Percentiles rank a stretch among this genome's conserved stretches.
These are phyloP conservation scores for Cercospora sesami DNA, from an alignment of 2,329 filamentous ascomycete genomes.

Conservation along the genomic window DNA sequence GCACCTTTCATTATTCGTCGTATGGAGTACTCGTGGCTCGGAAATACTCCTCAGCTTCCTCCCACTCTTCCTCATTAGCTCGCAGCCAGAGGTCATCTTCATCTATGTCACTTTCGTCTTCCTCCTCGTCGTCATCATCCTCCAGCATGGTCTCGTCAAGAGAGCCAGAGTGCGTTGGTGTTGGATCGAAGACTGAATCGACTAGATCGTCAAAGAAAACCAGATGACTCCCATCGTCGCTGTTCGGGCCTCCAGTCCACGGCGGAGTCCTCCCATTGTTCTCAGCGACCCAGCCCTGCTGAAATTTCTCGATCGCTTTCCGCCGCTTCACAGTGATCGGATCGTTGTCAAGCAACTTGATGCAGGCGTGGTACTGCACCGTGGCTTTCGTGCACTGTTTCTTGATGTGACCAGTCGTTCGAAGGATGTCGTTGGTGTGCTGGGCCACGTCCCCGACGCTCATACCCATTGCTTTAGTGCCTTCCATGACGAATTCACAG, in stretches of 20 bases:
- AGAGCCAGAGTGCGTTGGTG: background rate
- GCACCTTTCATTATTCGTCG: background rate
- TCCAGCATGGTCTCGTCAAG: background rate
- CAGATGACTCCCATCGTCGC: background rate
- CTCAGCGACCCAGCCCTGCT: background rate
- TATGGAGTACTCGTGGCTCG: background rate
- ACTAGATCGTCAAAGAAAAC: background rate
- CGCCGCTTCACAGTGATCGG: background rate
- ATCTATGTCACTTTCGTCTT: background rate
- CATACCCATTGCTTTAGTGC: background rate
- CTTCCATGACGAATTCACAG: background rate
- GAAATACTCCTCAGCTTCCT: background rate
- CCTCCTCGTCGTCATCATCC: background rate
- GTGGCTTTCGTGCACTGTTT: background rate
- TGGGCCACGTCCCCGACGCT: background rate
- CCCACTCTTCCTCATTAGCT: background rate
- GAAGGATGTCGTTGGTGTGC: background rate
- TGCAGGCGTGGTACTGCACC: background rate
- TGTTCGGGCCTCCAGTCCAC: background rate
- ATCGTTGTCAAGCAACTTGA: background rate
- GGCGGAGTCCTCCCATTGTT: background rate
- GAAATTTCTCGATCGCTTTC: background rate
- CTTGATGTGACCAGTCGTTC: background rate
- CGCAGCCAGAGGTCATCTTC: background rate
- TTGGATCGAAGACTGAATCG: background rate